A percentile compares a stretch with the other conserved stretches of the same genome.
Evolutionary conservation across 2,329 filamentous ascomycete genomes (phyloP).

Genomic region (Eutypella sp.): DNA sequence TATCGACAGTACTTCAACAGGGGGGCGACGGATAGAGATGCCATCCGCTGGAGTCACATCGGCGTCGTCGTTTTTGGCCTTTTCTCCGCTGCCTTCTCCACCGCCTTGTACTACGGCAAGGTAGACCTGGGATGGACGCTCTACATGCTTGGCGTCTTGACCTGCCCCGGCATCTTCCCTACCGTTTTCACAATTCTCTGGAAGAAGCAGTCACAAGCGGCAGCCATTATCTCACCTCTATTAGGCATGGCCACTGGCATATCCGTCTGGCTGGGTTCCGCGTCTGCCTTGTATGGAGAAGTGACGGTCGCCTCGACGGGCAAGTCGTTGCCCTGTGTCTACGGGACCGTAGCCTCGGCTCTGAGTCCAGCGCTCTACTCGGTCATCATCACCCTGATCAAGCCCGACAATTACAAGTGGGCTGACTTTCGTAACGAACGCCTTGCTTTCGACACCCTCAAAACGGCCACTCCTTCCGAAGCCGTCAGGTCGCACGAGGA

Average conservation of each 20-base stretch:
- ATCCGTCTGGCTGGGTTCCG: constrained; percentile 47
- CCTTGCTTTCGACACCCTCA: constrained; percentile 31
- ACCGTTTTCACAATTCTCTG: constrained; percentile 50
- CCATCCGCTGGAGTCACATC: constrained; percentile 47
- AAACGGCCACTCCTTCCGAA: constrained; percentile 3
- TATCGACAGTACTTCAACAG: constrained; percentile 46
- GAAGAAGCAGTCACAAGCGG: constrained; percentile 42
- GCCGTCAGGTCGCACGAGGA: constrained; percentile 16
- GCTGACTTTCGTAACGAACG: constrained; percentile 35
- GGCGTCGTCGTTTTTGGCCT: constrained; percentile 48
- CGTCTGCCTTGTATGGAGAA: constrained; percentile 39
- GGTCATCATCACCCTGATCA: constrained; percentile 39
- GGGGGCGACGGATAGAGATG: constrained; percentile 39
- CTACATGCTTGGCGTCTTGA: constrained; percentile 50
- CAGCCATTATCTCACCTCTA: constrained; percentile 45
- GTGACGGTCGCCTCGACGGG: constrained; percentile 45
- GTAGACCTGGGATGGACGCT: constrained; percentile 50
- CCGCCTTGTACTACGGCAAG: constrained; percentile 47
- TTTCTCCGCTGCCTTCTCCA: constrained; percentile 47
- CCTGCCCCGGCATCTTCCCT: constrained; percentile 49
- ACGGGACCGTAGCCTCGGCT: constrained; percentile 46
- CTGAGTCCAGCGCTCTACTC: constrained; percentile 39
- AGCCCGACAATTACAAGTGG: constrained; percentile 37
- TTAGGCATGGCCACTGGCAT: constrained; percentile 47
- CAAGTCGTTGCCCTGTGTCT: constrained; percentile 44